Base-by-base conservation (phyloP, 2,329 filamentous ascomycete genomes). In the Cladosporium oxysporum region DNA sequence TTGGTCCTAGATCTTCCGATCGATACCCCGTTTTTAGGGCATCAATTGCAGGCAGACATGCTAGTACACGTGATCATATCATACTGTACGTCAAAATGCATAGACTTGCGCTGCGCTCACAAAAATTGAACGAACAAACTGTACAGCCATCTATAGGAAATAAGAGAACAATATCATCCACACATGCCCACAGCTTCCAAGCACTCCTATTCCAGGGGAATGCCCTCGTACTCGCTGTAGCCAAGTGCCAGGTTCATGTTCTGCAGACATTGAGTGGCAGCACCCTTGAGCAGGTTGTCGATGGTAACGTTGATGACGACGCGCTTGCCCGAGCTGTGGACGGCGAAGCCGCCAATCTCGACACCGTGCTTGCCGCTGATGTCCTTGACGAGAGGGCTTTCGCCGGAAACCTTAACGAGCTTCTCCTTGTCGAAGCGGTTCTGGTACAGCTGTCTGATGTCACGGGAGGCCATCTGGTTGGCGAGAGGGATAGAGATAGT, bases 341-440 rank as follows among this genome's bases (percentile, higher is more conserved):
- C 92, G n/a, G 92, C 93, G 74, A 98, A 98, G 0, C 91, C 93
- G 67, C 95, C 95, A 78, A 99, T 93, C 81, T 98, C 93, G 4
- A 96, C 90, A 26, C 91, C 90, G 77, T 98, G 94, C 81, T 90
- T 91, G 69, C 90, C 88, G 71, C 87, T 87, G 73, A 97, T 97
- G 71, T 88, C 83, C 82, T 93, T 96, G 65, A 98, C 94, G 12
- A 89, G 82, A 3, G 94, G 95, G 0, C 91, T 86, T 78, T 98
- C 94, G 63, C 94, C 94, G 5, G 91, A 87, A 23, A 98, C 88
- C 85, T 95, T 97, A 76, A 99, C 90, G 18, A 99, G 88, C 81
- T 93, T 94, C 85, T 98, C 95, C 60, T 93, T 93, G 6, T 94
- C 94, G 75, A 97, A 99, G 28, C 94, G 88, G 74, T 98, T 94